Conservation (phyloP, 441 rosid genomes). For the Populus trichocarpa region DNA sequence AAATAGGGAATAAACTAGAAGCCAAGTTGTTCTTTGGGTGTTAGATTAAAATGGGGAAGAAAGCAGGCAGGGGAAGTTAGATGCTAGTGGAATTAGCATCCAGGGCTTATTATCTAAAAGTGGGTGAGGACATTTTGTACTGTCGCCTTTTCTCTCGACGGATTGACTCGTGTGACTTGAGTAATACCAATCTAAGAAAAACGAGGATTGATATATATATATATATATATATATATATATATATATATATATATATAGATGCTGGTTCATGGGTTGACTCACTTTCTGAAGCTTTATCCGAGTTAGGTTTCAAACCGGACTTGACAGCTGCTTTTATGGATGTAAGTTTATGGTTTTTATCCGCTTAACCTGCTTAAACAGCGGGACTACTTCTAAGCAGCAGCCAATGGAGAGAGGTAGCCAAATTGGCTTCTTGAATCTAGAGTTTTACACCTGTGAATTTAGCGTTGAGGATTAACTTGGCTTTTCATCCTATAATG, state of each 20-base stretch:
- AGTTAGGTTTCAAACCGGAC: background rate
- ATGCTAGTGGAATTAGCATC: background rate
- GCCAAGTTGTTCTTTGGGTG: background rate
- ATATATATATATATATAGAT: no score
- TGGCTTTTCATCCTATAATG: background rate
- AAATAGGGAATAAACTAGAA: background rate
- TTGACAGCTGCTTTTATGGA: background rate
- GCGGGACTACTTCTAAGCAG: background rate
- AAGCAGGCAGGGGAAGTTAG: background rate
- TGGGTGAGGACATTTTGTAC: background rate
- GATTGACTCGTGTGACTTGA: background rate
- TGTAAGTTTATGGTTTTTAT: no score
- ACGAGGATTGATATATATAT: no score
- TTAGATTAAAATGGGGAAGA: background rate
- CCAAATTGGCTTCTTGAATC: background rate
- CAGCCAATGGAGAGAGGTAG: background rate
- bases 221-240: no score
- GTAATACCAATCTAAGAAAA: background rate
- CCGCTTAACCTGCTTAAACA: background rate
- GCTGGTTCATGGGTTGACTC: background rate
- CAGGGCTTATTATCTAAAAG: background rate
- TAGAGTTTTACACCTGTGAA: background rate
- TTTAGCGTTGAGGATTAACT: background rate
- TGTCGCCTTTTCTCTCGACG: background rate
- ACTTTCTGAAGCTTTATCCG: background rate